Evolutionary conservation across 2,329 filamentous ascomycete genomes (phyloP), one percentile per base, ranked within the genome.

Genomic region (Zopfia rhizophila): DNA sequence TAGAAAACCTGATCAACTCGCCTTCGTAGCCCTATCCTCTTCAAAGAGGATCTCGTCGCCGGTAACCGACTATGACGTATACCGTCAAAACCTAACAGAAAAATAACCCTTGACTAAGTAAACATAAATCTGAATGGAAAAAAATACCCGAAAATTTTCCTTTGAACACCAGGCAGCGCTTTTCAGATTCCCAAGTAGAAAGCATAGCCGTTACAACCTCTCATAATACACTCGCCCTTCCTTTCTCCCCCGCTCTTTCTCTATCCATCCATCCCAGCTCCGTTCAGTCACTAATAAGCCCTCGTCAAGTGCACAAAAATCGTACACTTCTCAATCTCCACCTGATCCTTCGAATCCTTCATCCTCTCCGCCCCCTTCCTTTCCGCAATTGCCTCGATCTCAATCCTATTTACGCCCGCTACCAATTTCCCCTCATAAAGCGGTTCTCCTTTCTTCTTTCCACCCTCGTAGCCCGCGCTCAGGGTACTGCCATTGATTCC

Each of bases 321-420:
- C 1, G 85, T 90, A 45, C 91, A 80, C 59, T 87, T 88, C 75
- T 97, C 91, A 52, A 92, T 76, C 66, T 94, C 90, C 24, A 87
- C 82, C 51, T 86, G 83, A 7, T 84, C 70, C 44, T 63, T 69
- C 10, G 49, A 47, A 32, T 54, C 47, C 13, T 55, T 64, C 18
- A 63, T 59, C 33, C 66, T 61, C 7, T 49, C 23, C 31, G 56
- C 47, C 29, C 51, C 39, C 45, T 55, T 60, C 78, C 82, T 1
- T 5, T 86, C 86, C 1, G 88, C 89, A 53, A 91, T 83, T 46
- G 93, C 78, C 60, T 93, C 88, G 6, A 95, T 80, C 59, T 91
- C 88, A 38, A 96, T 82, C 32, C 86, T 82, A 58, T 94, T 96
- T 38, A 91, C 80, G 5, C 90, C 91, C 2, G 82, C 81, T 18